Evolutionary conservation across 345 rosid species (phyloP).

Genomic region (Ricinus communis): DNA sequence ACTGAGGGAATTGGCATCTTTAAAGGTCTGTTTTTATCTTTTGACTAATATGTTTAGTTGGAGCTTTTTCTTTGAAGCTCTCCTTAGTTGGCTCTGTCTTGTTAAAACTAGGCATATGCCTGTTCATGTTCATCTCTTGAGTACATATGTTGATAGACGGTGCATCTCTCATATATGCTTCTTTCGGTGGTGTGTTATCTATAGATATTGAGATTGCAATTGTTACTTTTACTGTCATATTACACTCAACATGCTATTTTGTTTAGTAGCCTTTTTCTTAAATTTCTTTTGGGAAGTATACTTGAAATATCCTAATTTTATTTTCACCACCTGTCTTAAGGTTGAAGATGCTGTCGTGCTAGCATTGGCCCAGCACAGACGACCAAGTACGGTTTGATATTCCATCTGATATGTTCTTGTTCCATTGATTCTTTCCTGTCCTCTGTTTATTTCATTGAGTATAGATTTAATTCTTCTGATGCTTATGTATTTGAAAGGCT

Average conservation of each 20-base stretch:
- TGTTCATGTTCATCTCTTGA: not conserved
- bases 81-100: not conserved
- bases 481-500: not conserved
- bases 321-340: conserved; percentile 35
- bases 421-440: not conserved
- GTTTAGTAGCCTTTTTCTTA: not conserved
- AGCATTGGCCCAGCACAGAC: conserved; percentile 59
- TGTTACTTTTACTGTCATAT: not conserved
- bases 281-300: not conserved
- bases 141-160: too few species aligned
- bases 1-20: conserved; percentile 80
- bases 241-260: not conserved
- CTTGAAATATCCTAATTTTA: not conserved
- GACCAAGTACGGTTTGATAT: conserved; percentile 54
- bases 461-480: too few species aligned
- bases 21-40: conserved; percentile 57
- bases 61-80: conserved; percentile 8
- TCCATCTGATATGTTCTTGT: conserved; percentile 40
- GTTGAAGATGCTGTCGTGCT: conserved; percentile 90
- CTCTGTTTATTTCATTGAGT: not conserved
- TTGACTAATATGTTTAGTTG: not conserved
- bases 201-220: not conserved
- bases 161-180: too few species aligned
- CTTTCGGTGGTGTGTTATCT: too few species aligned
- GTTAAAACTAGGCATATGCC: too few species aligned